Evolutionary conservation across 2,329 filamentous ascomycete species (phyloP), one percentile per base, ranked within the genome.

Genomic region (Pseudogymnoascus sp.): DNA sequence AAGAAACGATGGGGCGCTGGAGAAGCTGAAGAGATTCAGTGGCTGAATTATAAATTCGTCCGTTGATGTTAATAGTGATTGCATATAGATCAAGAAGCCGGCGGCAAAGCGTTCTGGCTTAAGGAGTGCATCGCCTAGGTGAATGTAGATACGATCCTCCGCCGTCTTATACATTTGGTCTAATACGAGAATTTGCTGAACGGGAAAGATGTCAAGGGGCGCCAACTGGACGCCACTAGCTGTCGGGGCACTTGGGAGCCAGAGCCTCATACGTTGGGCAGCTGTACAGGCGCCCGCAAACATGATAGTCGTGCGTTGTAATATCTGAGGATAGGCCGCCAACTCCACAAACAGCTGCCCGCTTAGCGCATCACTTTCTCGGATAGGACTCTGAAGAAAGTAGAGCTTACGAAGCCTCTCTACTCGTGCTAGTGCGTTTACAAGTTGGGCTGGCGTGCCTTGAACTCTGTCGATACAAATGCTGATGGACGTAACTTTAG

Each of bases 401-500:
- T 38, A 63, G 33, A 66, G 62, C 44, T 65, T 63, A 18, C 37
- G 21, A 18, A 67, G 62, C 3, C 38, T 25, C 50, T 31, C 28
- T 8, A 35, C 37, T 12, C 12, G 60, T 16, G 47, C 64, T 5
- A 67, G 59, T 42, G 40, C 59, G 11, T 61, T 25, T 10, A 60
- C 60, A n/a, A 68, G 50, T 38, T 68, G 47, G 25, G 65, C 59
- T 18, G 65, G 62, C 40, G 62, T 63, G 50, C 66, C 59, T n/a
- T 31, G 38, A 33, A 68, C 37, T 18, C 31, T 63, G 25, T 68
- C 65, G 25, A 66, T 62, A 42, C 66, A 66, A 16, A 67, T 23
- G 21, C 66, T 67, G 23, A 67, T 18, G 8, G 66, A 65, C 21
- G 44, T 67, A 10, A 60, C 6, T 3, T 50, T 50, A 25, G 44